Evolutionary conservation across 2,329 filamentous ascomycete genomes (phyloP), one percentile per base, ranked within the genome.

Genomic region (Ophiosphaerella korrae): DNA sequence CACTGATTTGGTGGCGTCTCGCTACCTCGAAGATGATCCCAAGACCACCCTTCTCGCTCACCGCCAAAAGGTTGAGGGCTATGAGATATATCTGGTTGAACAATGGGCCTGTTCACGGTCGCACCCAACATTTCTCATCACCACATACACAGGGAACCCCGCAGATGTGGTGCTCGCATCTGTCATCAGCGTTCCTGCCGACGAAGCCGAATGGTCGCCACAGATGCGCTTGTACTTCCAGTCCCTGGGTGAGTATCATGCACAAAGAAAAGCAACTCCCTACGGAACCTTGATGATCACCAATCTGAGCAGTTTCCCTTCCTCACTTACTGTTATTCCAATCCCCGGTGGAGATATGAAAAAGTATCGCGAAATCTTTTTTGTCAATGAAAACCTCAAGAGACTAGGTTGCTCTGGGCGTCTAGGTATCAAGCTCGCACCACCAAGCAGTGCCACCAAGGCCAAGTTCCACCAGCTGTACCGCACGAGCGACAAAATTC

Each of bases 61-160:
- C 45, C 84, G 85, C 48, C 81, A 82, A 42, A 78, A 83, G 42
- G 81, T 99, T 5, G 78, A 84, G 53, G 93, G 93, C 59, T 97
- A 97, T 75, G 92, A 97, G 73, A 81, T 93, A 55, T 97, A 97
- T 74, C 77, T 97, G 13, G 91, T 97, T 58, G 94, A 97, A 73
- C 94, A 99, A 80, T 99, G 94, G 94, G 91, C 91, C 5, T 97
- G 92, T 74, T 97, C 93, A 11, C 86, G 94, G 45, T 83, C 86
- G 49, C 91, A 95, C 55, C 93, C 93, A 1, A 97, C 93, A 13
- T 89, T 96, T 57, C 84, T 96, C 42, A 95, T 97, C 58, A 89
- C 89, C 36, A 96, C 92, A 3, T 97, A 94, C 68, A 97, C 93
- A 0, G 94, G 93, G 47, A 92, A 97, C 64, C 81, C 85, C 31